These are phyloP conservation scores for Quercus lobata DNA, from an alignment of 331 rosid species.

Conservation along the genomic window DNA sequence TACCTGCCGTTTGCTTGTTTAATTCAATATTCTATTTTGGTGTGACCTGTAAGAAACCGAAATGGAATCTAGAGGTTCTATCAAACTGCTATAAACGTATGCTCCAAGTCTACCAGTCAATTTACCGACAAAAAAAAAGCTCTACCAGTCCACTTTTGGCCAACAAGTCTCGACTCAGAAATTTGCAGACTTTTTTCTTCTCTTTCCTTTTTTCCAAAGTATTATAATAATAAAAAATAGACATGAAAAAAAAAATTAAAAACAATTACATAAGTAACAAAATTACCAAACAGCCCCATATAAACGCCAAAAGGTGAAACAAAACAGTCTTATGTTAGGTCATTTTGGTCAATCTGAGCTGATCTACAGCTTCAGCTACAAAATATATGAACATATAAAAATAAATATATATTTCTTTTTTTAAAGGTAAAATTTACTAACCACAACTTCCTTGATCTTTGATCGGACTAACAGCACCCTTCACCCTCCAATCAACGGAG, in stretches of 20 bases:
- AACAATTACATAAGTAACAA: neutral
- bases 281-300: neutral
- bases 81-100: neutral
- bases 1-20: too few relatives aligned
- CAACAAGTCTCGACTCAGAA: neutral
- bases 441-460: conserved; percentile 92
- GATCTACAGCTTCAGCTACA: neutral
- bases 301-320: neutral
- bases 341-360: neutral
- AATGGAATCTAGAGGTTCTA: neutral
- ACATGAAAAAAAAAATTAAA: neutral
- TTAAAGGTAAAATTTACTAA: conserved; percentile 16
- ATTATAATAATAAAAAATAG: neutral
- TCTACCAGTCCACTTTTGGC: neutral
- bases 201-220: neutral
- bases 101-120: conserved; percentile 5
- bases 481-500: conserved; percentile 73
- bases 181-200: neutral
- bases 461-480: conserved; percentile 62
- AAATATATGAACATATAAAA: neutral
- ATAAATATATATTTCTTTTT: neutral
- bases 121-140: neutral
- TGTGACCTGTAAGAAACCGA: neutral
- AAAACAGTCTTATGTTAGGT: neutral
- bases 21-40: neutral